Evolutionary conservation across 257 asterid species (phyloP), one percentile per base, ranked within the genome.

Genomic region (Anisodus acutangulus): DNA sequence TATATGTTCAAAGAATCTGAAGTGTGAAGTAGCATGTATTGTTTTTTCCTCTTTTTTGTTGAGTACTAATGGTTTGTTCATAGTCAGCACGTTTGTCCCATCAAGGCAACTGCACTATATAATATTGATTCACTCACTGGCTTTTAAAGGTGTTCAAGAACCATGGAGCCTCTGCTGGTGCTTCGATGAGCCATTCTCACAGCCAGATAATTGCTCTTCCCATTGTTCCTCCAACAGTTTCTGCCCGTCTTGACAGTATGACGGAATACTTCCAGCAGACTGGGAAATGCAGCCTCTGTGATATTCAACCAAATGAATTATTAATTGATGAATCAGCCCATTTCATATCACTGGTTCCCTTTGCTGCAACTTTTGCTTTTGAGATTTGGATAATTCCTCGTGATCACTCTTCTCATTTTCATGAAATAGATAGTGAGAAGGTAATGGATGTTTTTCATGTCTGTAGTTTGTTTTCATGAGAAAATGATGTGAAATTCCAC

Each of bases 151-250:
- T 93, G 15, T 97, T 97, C 91, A 97, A 97, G 76, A 97, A 97
- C 82, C 97, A 97, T 58, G 99, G 99, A n/a, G 97, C 98, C 45
- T 92, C 99, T 4, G 99, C 99, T 1, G 99, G 99, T 71, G 99
- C 98, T 5, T 94, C 98, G 8, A 88, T 94, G 97, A 97, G 98
- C 87, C 99, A 97, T 88, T 92, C 99, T 39, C 99, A 95, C 87
- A 95, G 99, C 85, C 98, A 97, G 87, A 92, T 97, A 53, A 86
- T 97, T 90, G 98, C 94, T 71, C 98, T 97, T 53, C 98, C 99
- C 0, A 76, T 97, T 74, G 84, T 97, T 85, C 98, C 99, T 60
- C 90, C 95, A 43, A 85, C 95, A 0, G 98, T 90, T 66, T 88
- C 92, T 84, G 85, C 93, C 35, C 93, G 99, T 57, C 79, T 89